phyloP scores from a whole-genome alignment of 768 basidiomycete genomes.

The Suillus brevipes region DNA sequence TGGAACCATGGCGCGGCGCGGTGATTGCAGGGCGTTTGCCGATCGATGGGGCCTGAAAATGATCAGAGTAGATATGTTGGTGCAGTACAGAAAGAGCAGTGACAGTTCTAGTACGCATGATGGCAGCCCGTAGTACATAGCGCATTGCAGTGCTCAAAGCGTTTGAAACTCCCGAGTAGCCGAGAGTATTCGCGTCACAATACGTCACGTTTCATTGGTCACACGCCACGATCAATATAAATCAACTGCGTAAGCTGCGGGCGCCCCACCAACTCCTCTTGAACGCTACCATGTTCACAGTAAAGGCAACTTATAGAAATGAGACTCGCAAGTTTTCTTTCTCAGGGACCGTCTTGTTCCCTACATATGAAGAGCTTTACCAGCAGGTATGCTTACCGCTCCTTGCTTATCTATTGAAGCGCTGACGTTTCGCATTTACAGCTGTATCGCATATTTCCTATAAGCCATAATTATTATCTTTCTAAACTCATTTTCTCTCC shows the following conservation, averaged over 20 bases:
- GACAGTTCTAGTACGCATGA: neutral
- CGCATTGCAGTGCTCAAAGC: too few species aligned
- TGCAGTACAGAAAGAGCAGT: slow-evolving; percentile 34
- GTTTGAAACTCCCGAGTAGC: too few species aligned
- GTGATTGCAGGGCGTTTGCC: slow-evolving; percentile 91
- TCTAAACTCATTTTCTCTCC: slow-evolving; percentile 72
- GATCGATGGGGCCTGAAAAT: slow-evolving; percentile 88
- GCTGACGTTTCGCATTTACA: slow-evolving; percentile 38
- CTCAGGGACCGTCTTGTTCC: slow-evolving; percentile 50
- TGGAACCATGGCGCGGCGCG: slow-evolving; percentile 90
- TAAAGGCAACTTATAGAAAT: slow-evolving; percentile 73
- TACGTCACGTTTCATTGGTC: slow-evolving; percentile 7
- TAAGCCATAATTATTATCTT: slow-evolving; percentile 58
- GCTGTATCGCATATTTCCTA: slow-evolving; percentile 73
- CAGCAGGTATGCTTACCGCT: slow-evolving; percentile 50
- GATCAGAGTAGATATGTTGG: slow-evolving; percentile 89
- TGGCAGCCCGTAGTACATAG: neutral
- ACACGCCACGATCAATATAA: slow-evolving; percentile 21
- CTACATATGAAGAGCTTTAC: slow-evolving; percentile 60
- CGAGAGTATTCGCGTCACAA: neutral
- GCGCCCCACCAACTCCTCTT: slow-evolving; percentile 16
- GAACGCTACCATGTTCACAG: slow-evolving; percentile 59
- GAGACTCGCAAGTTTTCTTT: slow-evolving; percentile 73
- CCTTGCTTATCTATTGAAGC: slow-evolving; percentile 4
- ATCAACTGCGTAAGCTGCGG: slow-evolving; percentile 20